Percentiles rank a stretch among this genome's conserved stretches.
Evolutionary conservation across 495 filamentous ascomycete species (phyloP).

Genomic region (Podospora australis): DNA sequence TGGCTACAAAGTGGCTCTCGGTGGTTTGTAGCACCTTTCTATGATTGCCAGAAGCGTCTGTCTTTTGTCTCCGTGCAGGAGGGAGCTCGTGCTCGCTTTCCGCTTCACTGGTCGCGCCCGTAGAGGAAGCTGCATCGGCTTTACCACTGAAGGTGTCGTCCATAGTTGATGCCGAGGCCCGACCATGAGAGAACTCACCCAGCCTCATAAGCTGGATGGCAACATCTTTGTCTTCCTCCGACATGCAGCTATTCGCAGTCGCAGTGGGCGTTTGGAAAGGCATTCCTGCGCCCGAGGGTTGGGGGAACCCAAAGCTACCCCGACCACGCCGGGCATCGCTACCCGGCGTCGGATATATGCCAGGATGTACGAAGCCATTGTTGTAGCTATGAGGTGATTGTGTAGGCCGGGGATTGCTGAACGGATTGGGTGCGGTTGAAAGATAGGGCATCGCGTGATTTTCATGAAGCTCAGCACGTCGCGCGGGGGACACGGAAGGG

Average conservation of each 20-base stretch:
- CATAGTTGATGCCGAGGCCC: slow-evolving; percentile 86
- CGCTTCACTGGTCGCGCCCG: slow-evolving; percentile 68
- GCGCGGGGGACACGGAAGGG: slow-evolving; percentile 87
- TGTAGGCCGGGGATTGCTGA: slow-evolving; percentile 62
- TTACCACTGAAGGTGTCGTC: slow-evolving; percentile 87
- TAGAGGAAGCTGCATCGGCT: slow-evolving; percentile 80
- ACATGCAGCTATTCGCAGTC: slow-evolving; percentile 89
- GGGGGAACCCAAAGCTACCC: slow-evolving; percentile 49
- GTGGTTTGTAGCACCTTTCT: slow-evolving; percentile 49
- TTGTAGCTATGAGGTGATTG: slow-evolving; percentile 75
- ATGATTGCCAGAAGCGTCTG: slow-evolving; percentile 43
- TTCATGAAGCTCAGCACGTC: slow-evolving; percentile 54
- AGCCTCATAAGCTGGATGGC: slow-evolving; percentile 92
- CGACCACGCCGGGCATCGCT: slow-evolving; percentile 61
- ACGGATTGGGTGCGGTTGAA: slow-evolving; percentile 64
- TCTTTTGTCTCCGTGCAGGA: slow-evolving; percentile 52
- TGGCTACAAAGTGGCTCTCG: slow-evolving; percentile 55
- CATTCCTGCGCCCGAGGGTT: slow-evolving; percentile 44
- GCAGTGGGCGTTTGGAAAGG: slow-evolving; percentile 91
- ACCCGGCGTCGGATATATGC: slow-evolving; percentile 50
- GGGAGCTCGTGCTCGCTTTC: slow-evolving; percentile 69
- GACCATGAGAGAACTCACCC: slow-evolving; percentile 82
- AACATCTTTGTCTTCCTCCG: slow-evolving; percentile 97
- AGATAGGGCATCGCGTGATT: slow-evolving; percentile 60
- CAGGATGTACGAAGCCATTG: slow-evolving; percentile 38